Evolutionary conservation across 2,329 filamentous ascomycete species (phyloP).

Genomic region (Monosporascus cannonballus): DNA sequence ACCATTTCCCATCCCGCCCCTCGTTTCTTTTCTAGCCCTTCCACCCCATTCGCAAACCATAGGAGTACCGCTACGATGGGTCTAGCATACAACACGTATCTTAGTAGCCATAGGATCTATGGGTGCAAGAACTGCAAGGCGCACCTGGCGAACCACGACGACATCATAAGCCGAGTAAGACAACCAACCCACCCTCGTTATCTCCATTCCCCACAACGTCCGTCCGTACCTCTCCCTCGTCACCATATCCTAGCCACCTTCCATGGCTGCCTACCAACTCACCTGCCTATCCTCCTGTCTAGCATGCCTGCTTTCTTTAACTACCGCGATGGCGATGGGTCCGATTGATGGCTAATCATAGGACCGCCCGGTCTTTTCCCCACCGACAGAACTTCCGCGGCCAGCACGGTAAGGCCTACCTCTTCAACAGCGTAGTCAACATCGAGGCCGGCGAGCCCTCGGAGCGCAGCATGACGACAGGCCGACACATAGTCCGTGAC

Average conservation of each 20-base stretch:
- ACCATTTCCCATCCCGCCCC: no score
- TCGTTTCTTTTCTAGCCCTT: no score
- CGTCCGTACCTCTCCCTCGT: background rate
- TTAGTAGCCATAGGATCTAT: conserved; percentile 81
- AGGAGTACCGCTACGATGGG: conserved; percentile 55
- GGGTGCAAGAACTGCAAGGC: conserved; percentile 94
- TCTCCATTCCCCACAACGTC: conserved; percentile 1
- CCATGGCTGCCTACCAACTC: background rate
- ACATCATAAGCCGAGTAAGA: conserved; percentile 87
- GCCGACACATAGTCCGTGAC: conserved; percentile 87
- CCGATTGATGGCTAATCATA: no score
- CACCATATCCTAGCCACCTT: background rate
- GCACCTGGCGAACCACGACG: conserved; percentile 89
- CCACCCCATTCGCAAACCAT: no score
- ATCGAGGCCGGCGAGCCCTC: conserved; percentile 74
- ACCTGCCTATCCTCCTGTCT: background rate
- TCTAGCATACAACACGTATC: conserved; percentile 85
- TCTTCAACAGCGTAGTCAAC: conserved; percentile 94
- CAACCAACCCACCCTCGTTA: background rate
- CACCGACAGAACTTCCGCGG: conserved; percentile 82
- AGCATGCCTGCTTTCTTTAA: background rate
- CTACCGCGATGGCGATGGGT: no score
- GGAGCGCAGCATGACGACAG: conserved; percentile 97
- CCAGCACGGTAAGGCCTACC: conserved; percentile 95
- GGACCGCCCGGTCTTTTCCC: background rate